A percentile compares a stretch with the other conserved stretches of the same genome.
Evolutionary conservation across 768 basidiomycete species (phyloP).

Genomic region (Cubamyces lactineus): DNA sequence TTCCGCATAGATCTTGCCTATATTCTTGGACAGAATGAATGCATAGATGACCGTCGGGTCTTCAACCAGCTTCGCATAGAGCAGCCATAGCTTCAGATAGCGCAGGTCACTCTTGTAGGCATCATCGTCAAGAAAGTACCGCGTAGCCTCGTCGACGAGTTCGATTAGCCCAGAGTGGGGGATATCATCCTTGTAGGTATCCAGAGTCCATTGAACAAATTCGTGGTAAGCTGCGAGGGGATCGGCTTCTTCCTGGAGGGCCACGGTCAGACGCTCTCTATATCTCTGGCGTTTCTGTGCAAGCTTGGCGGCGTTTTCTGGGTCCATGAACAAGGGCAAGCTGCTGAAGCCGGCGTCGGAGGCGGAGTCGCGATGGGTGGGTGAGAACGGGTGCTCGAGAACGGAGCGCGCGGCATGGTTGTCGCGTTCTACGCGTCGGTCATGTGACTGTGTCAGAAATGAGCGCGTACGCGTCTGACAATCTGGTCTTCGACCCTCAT

Average conservation of each 20-base stretch:
- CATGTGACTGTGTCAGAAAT: conserved; percentile 19
- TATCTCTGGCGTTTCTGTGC: conserved; percentile 30
- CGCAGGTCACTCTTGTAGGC: conserved; percentile 86
- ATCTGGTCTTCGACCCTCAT: too few species aligned
- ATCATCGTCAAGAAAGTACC: conserved; percentile 80
- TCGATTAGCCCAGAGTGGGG: conserved; percentile 75
- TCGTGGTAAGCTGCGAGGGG: conserved; percentile 83
- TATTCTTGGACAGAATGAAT: conserved; percentile 52
- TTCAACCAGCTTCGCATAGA: conserved; percentile 82
- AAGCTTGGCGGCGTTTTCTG: conserved; percentile 19
- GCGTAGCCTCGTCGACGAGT: conserved; percentile 82
- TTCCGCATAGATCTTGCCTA: conserved; percentile 71
- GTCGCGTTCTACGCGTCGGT: conserved; percentile 22
- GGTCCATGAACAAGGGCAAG: conserved; percentile 5
- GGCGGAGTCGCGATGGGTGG: not conserved
- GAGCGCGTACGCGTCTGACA: not conserved
- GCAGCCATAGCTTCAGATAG: conserved; percentile 90
- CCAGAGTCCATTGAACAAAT: conserved; percentile 89
- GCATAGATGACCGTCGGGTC: conserved; percentile 64
- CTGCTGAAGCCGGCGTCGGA: not conserved
- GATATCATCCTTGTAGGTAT: conserved; percentile 74
- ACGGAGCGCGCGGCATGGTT: conserved; percentile 12
- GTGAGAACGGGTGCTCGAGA: conserved; percentile 4
- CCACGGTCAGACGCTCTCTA: conserved; percentile 49
- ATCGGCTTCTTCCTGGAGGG: conserved; percentile 77